A percentile compares a stretch with the other conserved stretches of the same genome.
Conservation (phyloP, 805 yeast genomes). For the Pichia cephalocereana region DNA sequence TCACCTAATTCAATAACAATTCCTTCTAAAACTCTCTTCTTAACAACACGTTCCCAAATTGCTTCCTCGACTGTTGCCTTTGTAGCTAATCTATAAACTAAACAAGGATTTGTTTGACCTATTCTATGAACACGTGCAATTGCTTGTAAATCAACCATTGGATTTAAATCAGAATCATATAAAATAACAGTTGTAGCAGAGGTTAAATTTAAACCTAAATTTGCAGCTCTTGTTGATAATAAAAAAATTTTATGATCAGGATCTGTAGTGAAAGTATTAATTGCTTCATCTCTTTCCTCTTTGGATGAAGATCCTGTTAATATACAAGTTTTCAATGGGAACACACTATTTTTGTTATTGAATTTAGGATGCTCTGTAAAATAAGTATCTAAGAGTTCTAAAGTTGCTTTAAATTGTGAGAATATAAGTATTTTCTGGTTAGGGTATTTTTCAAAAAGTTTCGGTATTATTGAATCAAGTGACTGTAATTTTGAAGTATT, state of each 20-base stretch:
- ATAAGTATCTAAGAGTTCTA: slow-evolving; percentile 78
- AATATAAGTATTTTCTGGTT: slow-evolving; percentile 58
- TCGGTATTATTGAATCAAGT: slow-evolving; percentile 51
- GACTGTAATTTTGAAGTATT: slow-evolving; percentile 69
- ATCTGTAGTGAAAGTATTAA: slow-evolving; percentile 40
- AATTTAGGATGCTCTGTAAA: slow-evolving; percentile 28
- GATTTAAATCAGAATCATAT: slow-evolving; percentile 95
- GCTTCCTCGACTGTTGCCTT: slow-evolving; percentile 79
- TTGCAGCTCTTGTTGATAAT: slow-evolving; percentile 89
- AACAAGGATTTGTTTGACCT: slow-evolving; percentile 80
- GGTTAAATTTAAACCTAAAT: slow-evolving; percentile 78
- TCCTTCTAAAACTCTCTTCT: slow-evolving; percentile 71
- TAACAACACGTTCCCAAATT: slow-evolving; percentile 66
- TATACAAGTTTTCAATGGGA: slow-evolving; percentile 7
- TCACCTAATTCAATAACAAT: slow-evolving; percentile 62
- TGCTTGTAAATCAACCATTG: slow-evolving; percentile 93
- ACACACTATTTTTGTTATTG: slow-evolving; percentile 30
- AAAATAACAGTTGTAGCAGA: slow-evolving; percentile 85
- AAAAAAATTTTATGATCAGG: slow-evolving; percentile 45
- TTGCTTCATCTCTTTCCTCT: slow-evolving; percentile 54
- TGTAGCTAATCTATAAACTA: slow-evolving; percentile 69
- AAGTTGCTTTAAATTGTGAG: slow-evolving; percentile 80
- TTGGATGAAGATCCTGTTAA: slow-evolving; percentile 66
- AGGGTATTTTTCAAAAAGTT: slow-evolving; percentile 28
- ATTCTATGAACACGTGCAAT: slow-evolving; percentile 93